Conservation (phyloP, 306 rosid species). For the Cicer cuneatum region DNA sequence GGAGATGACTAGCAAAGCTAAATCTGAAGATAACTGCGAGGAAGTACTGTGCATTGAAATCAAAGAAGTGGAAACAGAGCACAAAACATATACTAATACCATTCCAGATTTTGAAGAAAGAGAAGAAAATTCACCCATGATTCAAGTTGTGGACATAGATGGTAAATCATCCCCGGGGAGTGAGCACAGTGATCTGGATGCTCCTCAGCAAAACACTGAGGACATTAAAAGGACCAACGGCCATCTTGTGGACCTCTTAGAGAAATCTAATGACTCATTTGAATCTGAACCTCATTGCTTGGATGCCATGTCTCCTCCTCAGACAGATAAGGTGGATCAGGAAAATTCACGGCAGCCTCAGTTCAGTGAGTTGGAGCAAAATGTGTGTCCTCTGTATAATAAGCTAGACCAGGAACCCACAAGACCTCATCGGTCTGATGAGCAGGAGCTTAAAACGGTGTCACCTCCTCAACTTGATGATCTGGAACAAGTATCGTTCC, state of each 20-base stretch:
- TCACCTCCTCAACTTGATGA: conserved; percentile 43
- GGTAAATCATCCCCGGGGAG: conserved; percentile 40
- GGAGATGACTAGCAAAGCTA: conserved; percentile 49
- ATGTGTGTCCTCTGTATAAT: conserved; percentile 21
- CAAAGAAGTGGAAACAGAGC: conserved; percentile 46
- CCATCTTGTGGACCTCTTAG: conserved; percentile 52
- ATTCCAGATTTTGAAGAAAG: conserved; percentile 50
- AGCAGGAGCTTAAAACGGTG: conserved; percentile 26
- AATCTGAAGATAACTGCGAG: conserved; percentile 55
- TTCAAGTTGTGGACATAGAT: conserved; percentile 31
- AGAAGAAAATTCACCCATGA: conserved; percentile 42
- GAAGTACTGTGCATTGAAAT: conserved; percentile 63
- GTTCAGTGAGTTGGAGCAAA: conserved; percentile 47
- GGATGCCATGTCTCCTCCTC: conserved; percentile 44
- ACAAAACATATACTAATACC: conserved; percentile 33
- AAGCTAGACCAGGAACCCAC: conserved; percentile 44
- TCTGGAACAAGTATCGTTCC: conserved; percentile 38
- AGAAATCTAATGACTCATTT: conserved; percentile 53
- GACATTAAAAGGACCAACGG: conserved; percentile 55
- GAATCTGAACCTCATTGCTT: conserved; percentile 44
- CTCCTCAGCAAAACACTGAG: conserved; percentile 48
- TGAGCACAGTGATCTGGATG: conserved; percentile 47
- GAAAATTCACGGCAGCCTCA: conserved; percentile 41
- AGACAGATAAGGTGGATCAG: conserved; percentile 45
- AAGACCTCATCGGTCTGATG: conserved; percentile 25